Evolutionary conservation across 2,329 filamentous ascomycete genomes (phyloP).

Genomic region (Colletotrichum godetiae): DNA sequence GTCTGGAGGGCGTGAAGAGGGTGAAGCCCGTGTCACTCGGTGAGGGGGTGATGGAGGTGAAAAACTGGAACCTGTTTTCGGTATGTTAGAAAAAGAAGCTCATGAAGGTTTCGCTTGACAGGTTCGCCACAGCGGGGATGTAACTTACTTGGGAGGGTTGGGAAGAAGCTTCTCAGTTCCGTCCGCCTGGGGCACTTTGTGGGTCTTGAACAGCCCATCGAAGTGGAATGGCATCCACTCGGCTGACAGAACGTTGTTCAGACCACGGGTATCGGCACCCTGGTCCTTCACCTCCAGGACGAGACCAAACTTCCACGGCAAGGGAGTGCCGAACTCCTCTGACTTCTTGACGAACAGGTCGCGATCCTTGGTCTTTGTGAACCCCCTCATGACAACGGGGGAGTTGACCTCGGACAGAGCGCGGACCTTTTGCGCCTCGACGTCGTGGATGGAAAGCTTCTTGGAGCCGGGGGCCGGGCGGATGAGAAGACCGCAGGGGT

Average conservation of each 20-base stretch:
- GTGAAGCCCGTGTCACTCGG: conserved; percentile 65
- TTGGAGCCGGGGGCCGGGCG: conserved; percentile 47
- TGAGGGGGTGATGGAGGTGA: conserved; percentile 57
- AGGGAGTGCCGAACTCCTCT: conserved; percentile 57
- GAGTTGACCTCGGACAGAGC: conserved; percentile 61
- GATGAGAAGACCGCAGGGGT: conserved; percentile 57
- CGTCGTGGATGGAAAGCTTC: conserved; percentile 51
- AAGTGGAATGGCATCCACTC: conserved; percentile 70
- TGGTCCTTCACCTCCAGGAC: conserved; percentile 63
- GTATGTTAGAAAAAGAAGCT: not conserved
- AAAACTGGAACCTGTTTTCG: conserved; percentile 60
- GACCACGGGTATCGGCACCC: conserved; percentile 52
- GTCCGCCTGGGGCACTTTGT: conserved; percentile 49
- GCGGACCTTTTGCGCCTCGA: conserved; percentile 58
- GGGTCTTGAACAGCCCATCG: conserved; percentile 67
- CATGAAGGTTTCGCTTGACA: not conserved
- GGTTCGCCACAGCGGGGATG: not conserved
- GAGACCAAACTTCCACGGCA: conserved; percentile 65
- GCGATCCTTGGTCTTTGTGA: conserved; percentile 57
- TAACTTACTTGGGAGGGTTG: conserved; percentile 53
- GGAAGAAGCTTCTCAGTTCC: conserved; percentile 55
- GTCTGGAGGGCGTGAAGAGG: conserved; percentile 62
- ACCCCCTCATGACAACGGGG: conserved; percentile 64
- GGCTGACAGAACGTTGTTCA: conserved; percentile 64
- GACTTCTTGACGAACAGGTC: conserved; percentile 58